Percentiles rank a stretch among this genome's conserved stretches.
Evolutionary conservation across 805 yeast genomes (phyloP).

Genomic region (Lipomyces yamadae): DNA sequence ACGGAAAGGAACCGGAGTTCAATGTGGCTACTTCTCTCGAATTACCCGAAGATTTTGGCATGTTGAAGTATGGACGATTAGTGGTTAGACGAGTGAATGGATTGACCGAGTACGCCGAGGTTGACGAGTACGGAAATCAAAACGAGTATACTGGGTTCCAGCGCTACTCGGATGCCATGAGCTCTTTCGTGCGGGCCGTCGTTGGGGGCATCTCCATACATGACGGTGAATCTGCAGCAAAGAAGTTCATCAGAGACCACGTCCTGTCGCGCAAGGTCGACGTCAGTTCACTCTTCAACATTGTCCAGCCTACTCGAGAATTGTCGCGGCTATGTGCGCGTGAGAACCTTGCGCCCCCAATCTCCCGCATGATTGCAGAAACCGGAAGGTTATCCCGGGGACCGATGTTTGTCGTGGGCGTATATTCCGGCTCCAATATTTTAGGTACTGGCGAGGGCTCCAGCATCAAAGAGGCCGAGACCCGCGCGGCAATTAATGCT

Average conservation of each 20-base stretch:
- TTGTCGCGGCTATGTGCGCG: constrained; percentile 75
- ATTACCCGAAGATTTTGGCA: constrained; percentile 67
- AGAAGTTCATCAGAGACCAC: constrained; percentile 71
- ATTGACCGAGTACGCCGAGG: constrained; percentile 57
- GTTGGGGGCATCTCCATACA: constrained; percentile 83
- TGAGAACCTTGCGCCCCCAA: constrained; percentile 73
- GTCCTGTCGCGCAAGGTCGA: constrained; percentile 83
- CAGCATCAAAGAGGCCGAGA: constrained; percentile 86
- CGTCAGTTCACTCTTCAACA: constrained; percentile 72
- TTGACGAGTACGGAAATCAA: constrained; percentile 38
- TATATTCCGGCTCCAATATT: constrained; percentile 78
- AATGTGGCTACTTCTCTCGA: constrained; percentile 73
- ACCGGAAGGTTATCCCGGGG: constrained; percentile 85
- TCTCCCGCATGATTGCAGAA: constrained; percentile 84
- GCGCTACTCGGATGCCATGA: constrained; percentile 48
- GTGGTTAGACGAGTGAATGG: constrained; percentile 37
- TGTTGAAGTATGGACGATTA: constrained; percentile 35
- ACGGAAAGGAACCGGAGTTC: constrained; percentile 46
- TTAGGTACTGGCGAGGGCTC: constrained; percentile 95
- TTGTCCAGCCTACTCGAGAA: constrained; percentile 85
- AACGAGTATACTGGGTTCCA: constrained; percentile 1
- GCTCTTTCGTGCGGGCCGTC: constrained; percentile 78
- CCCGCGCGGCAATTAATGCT: constrained; percentile 88
- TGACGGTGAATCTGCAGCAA: constrained; percentile 66
- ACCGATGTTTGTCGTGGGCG: constrained; percentile 90